phyloP scores from a whole-genome alignment of 257 asterid species.

The Scutellaria baicalensis region DNA sequence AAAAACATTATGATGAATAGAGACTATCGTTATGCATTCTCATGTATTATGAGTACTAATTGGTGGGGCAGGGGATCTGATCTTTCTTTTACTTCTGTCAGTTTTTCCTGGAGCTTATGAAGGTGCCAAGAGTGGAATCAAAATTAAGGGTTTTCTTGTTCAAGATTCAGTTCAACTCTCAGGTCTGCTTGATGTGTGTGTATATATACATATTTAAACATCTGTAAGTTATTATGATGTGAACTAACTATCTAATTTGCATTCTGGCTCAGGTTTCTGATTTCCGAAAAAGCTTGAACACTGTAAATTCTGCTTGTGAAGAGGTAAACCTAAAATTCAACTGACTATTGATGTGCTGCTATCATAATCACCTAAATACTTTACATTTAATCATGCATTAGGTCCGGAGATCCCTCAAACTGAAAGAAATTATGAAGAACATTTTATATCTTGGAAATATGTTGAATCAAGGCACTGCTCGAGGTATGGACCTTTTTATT shows the following conservation, averaged over 20 bases:
- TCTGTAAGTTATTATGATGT: constrained; percentile 4
- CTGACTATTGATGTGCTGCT: constrained; percentile 7
- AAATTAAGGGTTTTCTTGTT: constrained; percentile 90
- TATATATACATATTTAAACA: not conserved
- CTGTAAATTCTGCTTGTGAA: constrained; percentile 87
- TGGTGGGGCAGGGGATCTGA: no score
- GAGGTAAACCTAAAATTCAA: constrained; percentile 52
- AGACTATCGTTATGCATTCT: constrained; percentile 3
- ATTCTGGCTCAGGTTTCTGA: constrained; percentile 57
- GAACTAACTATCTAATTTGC: constrained; percentile 18
- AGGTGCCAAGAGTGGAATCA: constrained; percentile 98
- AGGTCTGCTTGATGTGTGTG: constrained; percentile 66
- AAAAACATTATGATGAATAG: not conserved
- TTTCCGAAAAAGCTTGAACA: constrained; percentile 74
- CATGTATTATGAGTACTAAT: not conserved
- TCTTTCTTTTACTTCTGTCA: constrained; percentile 32
- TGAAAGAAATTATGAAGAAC: constrained; percentile 90
- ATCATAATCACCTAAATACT: constrained; percentile 1
- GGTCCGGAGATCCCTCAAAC: constrained; percentile 85
- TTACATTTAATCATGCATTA: constrained; percentile 26
- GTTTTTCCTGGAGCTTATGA: constrained; percentile 99
- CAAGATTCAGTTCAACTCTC: constrained; percentile 91
- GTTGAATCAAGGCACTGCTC: constrained; percentile 98
- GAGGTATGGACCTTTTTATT: constrained; percentile 51
- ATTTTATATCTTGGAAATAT: constrained; percentile 86